phyloP scores from a whole-genome alignment of 202 grass and related monocot species.

The Saccharum hybrid region DNA sequence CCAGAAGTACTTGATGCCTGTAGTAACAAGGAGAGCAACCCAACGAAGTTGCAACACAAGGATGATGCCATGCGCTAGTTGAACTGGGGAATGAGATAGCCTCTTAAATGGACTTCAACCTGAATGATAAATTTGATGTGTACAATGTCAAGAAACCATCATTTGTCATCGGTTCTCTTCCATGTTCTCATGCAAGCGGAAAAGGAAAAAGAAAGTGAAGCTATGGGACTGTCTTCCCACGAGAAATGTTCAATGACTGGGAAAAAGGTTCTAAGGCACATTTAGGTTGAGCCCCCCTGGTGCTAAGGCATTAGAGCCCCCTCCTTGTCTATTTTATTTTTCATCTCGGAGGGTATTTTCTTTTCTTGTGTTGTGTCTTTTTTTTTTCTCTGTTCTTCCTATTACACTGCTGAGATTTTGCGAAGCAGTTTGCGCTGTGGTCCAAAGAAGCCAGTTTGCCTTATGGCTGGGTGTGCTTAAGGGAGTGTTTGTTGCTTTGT shows the following conservation, averaged over 20 bases:
- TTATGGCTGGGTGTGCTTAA: constrained; percentile 15
- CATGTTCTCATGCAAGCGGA: constrained; percentile 37
- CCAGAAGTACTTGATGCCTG: constrained; percentile 31
- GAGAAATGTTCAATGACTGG: constrained; percentile 76
- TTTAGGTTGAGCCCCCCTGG: constrained; percentile 36
- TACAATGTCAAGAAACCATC: neutral
- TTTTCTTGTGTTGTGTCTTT: neutral
- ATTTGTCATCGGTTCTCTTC: constrained; percentile 26
- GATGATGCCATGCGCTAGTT: constrained; percentile 31
- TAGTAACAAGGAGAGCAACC: constrained; percentile 46
- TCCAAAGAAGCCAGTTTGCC: constrained; percentile 33
- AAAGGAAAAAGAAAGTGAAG: constrained; percentile 6
- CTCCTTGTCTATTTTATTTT: constrained; percentile 39
- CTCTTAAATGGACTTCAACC: constrained; percentile 16
- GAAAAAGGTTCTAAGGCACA: constrained; percentile 41
- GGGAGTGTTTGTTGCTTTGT: neutral
- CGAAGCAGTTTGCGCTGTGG: neutral
- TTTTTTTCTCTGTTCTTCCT: neutral
- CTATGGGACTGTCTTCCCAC: constrained; percentile 43
- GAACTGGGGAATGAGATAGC: constrained; percentile 16
- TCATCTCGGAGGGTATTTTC: constrained; percentile 36
- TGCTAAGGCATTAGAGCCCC: neutral
- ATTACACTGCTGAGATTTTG: constrained; percentile 21
- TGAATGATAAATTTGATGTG: constrained; percentile 37
- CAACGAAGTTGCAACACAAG: constrained; percentile 23